A percentile compares a stretch with the other conserved stretches of the same genome.
These are phyloP conservation scores for Phytomonas sp. DNA, from an alignment of 208 protist genomes.

Conservation along the genomic window DNA sequence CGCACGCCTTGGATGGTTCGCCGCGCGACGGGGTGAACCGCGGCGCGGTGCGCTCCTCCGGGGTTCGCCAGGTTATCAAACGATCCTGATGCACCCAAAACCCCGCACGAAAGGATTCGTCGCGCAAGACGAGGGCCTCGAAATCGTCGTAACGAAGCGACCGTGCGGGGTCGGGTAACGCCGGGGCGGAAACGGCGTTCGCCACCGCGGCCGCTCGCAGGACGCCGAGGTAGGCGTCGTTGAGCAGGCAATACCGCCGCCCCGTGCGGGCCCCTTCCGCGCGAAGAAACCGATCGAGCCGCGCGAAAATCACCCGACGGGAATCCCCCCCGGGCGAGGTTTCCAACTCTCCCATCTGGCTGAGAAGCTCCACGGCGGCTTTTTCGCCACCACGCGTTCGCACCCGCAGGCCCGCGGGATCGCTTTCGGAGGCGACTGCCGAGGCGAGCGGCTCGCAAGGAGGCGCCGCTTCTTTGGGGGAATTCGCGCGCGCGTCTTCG, in stretches of 20 bases:
- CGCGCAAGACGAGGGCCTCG: background rate
- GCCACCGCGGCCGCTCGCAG: background rate
- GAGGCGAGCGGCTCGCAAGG: no score
- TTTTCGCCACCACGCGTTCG: no score
- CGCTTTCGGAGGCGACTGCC: no score
- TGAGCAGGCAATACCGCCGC: conserved; percentile 23
- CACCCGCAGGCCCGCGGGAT: no score
- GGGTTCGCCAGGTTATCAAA: conserved; percentile 27
- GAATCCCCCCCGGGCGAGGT: no score
- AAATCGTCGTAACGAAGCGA: background rate
- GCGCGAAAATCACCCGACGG: background rate
- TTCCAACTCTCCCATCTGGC: no score
- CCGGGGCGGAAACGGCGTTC: background rate
- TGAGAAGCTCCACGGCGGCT: no score
- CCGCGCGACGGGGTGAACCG: conserved; percentile 33
- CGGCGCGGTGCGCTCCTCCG: conserved; percentile 24
- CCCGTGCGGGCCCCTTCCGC: background rate
- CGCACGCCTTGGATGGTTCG: conserved; percentile 16
- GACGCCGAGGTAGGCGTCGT: conserved; percentile 16
- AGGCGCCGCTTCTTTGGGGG: background rate
- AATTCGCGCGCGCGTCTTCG: conserved; percentile 9
- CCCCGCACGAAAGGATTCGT: background rate
- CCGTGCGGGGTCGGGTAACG: background rate
- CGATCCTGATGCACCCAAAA: conserved; percentile 24
- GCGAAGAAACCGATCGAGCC: background rate